Evolutionary conservation across 306 rosid genomes (phyloP).

Genomic region (Quercus dentata): DNA sequence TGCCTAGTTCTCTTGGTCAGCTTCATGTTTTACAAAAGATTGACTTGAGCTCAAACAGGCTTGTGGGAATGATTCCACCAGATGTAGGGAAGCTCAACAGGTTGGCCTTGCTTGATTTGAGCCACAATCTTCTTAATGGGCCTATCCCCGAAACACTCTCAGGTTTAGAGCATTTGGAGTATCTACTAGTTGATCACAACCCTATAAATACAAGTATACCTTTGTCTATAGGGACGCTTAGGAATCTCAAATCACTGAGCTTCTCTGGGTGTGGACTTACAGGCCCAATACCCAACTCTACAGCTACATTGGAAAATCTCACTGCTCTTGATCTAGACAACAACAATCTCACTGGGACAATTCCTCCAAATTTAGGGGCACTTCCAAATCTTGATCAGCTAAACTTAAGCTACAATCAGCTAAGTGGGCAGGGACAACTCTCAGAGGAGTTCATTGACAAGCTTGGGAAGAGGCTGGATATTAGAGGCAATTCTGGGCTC

Average conservation of each 20-base stretch:
- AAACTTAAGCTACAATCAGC: conserved; percentile 61
- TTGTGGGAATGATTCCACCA: conserved; percentile 44
- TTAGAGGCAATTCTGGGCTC: conserved; percentile 66
- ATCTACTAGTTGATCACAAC: conserved; percentile 56
- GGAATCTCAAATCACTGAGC: conserved; percentile 56
- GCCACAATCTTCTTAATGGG: conserved; percentile 60
- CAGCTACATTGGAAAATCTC: conserved; percentile 53
- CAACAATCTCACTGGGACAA: conserved; percentile 61
- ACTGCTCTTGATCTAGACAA: conserved; percentile 58
- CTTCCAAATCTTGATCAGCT: conserved; percentile 62
- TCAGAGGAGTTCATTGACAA: conserved; percentile 51
- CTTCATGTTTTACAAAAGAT: conserved; percentile 58
- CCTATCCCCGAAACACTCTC: conserved; percentile 58
- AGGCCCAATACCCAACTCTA: conserved; percentile 47
- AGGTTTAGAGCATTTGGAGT: conserved; percentile 53
- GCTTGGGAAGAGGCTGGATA: conserved; percentile 71
- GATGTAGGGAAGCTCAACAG: conserved; percentile 48
- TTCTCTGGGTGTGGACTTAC: conserved; percentile 56
- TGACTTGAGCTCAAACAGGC: conserved; percentile 64
- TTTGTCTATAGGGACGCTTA: conserved; percentile 40
- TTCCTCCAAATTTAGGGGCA: conserved; percentile 48
- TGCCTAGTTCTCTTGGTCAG: conserved; percentile 55
- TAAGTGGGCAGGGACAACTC: conserved; percentile 59
- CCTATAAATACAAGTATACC: conserved; percentile 61
- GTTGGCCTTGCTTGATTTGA: conserved; percentile 68